These are phyloP conservation scores for Achaetomium macrosporum DNA, from an alignment of 2,329 filamentous ascomycete genomes.

Conservation along the genomic window DNA sequence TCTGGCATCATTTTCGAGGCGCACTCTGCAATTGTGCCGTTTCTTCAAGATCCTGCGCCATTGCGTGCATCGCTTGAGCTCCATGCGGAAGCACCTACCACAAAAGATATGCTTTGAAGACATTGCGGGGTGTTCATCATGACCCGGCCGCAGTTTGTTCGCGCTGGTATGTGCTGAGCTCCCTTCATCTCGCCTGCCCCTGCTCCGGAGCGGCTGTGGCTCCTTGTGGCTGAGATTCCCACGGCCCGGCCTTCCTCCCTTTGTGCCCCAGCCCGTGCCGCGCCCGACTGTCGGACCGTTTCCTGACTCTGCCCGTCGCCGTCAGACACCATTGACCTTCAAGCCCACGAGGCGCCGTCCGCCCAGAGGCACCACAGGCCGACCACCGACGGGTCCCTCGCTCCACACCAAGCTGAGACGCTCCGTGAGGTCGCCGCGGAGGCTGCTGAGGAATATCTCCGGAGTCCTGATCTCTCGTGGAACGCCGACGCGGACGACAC, in stretches of 20 bases:
- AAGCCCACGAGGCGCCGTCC: constrained; percentile 75
- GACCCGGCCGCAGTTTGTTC: constrained; percentile 55
- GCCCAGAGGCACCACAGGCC: constrained; percentile 71
- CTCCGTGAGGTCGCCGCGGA: constrained; percentile 76
- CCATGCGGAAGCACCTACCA: background rate
- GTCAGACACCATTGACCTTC: constrained; percentile 89
- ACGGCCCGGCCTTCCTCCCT: constrained; percentile 9
- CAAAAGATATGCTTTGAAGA: constrained; percentile 6
- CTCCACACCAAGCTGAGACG: constrained; percentile 79
- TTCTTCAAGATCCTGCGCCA: background rate
- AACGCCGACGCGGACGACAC: constrained; percentile 37
- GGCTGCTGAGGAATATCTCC: constrained; percentile 63
- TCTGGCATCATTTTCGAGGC: constrained; percentile 1
- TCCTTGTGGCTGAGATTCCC: constrained; percentile 21
- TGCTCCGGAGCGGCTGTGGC: constrained; percentile 13
- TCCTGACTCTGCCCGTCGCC: constrained; percentile 27
- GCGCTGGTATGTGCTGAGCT: constrained; percentile 47
- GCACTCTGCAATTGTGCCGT: constrained; percentile 7
- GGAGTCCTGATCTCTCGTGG: constrained; percentile 57
- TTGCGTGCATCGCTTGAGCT: background rate
- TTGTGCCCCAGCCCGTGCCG: constrained; percentile 11
- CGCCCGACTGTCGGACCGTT: constrained; percentile 13
- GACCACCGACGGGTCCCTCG: constrained; percentile 45
- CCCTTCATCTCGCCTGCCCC: constrained; percentile 20
- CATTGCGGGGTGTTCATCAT: constrained; percentile 36